phyloP scores from a whole-genome alignment of 768 basidiomycete species.

The Psilocybe sp. region DNA sequence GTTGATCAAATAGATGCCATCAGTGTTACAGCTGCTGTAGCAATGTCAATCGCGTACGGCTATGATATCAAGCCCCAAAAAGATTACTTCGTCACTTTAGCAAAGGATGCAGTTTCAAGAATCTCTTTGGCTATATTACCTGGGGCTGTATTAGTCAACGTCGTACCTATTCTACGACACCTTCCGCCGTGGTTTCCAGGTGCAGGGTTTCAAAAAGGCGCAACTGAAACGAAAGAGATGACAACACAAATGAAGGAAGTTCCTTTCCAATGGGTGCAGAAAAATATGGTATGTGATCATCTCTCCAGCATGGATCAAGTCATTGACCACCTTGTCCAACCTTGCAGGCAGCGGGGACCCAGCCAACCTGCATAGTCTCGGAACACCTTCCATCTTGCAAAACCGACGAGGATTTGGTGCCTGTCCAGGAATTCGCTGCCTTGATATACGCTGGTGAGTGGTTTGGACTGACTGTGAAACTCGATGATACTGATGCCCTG shows the following conservation, averaged over 20 bases:
- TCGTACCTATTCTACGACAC: background rate
- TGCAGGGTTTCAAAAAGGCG: background rate
- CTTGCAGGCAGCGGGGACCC: background rate
- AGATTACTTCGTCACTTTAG: background rate
- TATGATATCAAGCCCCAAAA: background rate
- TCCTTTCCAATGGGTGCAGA: background rate
- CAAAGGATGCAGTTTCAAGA: background rate
- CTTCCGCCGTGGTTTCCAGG: background rate
- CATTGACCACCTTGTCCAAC: too few species aligned
- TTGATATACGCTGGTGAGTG: too few species aligned
- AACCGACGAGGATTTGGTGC: too few species aligned
- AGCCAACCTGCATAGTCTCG: too few species aligned
- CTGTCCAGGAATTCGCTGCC: too few species aligned
- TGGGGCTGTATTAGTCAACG: background rate
- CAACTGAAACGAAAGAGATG: background rate
- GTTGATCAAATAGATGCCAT: background rate
- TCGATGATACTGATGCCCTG: too few species aligned
- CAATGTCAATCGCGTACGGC: background rate
- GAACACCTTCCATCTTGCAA: too few species aligned
- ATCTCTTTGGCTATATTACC: background rate
- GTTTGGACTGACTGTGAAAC: too few species aligned
- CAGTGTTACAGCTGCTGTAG: background rate
- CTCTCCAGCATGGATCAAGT: background rate
- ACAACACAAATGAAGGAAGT: background rate
- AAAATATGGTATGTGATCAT: background rate